Base-by-base conservation (phyloP, 2,329 filamentous ascomycete genomes). In the Botrytis aclada region DNA sequence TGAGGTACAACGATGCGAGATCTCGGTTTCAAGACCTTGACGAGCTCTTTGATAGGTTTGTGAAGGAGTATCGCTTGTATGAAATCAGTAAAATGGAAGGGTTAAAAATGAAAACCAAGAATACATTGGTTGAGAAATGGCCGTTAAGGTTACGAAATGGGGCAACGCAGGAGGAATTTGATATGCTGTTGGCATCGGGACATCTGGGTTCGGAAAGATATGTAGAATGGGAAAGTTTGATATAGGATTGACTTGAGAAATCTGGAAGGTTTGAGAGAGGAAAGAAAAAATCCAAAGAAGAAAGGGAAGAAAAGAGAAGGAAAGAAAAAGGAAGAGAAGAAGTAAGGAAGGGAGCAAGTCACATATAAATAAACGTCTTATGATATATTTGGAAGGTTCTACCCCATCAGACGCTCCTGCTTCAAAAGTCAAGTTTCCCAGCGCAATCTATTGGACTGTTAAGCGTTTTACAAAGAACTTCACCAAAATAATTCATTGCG, bases 211-310 rank as follows among this genome's bases (percentile, higher is more conserved):
- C 43, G 3, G 72, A 73, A 61, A 70, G 67, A 16, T 71, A 71
- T 62, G 73, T 5, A 70, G 74, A 0, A 79, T 79, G 3, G 84
- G 82, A 71, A 79, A 83, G 3, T 37, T 70, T 62, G 54, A 62
- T 34, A 18, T 70, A 70, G 54, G 45, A 67, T 16, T 29, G 9
- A 25, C 8, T 47, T 47, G 20, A 25, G 4, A 45, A 34, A 20
- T 62, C 34, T 39, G 34, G 34, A 16, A 29, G 3, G 14, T 8
- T 29, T 16, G n/a, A 29, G n/a, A 56, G 51, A 56, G 8, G 51
- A 29, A 9, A 56, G n/a, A n/a, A n/a, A n/a, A n/a, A n/a, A n/a
- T n/a, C n/a, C n/a, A n/a, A n/a, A n/a, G n/a, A n/a, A n/a, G n/a
- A n/a, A n/a, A n/a, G n/a, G n/a, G n/a, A n/a, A n/a, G n/a, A n/a